phyloP scores from a whole-genome alignment of 2,329 filamentous ascomycete genomes.

The Colletotrichum sp. region DNA sequence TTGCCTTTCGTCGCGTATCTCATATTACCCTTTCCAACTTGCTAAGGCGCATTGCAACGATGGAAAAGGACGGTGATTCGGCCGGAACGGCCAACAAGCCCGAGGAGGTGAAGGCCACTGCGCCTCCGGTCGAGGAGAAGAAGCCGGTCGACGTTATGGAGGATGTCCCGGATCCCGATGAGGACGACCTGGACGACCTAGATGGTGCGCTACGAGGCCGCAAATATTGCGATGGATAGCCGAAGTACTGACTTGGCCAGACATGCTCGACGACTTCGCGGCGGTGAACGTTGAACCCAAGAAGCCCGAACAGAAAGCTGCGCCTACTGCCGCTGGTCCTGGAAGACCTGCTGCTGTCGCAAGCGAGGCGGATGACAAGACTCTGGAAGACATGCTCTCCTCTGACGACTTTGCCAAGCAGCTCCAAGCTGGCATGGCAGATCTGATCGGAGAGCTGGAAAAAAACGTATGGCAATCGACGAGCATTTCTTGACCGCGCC shows the following conservation, averaged over 20 bases:
- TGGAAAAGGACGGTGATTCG: constrained; percentile 15
- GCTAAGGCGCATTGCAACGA: not conserved
- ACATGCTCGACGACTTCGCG: constrained; percentile 92
- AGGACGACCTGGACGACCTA: constrained; percentile 89
- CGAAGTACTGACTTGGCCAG: constrained; percentile 46
- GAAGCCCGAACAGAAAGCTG: constrained; percentile 27
- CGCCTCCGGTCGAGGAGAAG: constrained; percentile 25
- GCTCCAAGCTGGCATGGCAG: constrained; percentile 89
- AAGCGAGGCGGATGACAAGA: constrained; percentile 27
- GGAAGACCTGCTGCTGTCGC: constrained; percentile 26
- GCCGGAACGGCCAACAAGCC: constrained; percentile 6
- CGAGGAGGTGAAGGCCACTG: constrained; percentile 20
- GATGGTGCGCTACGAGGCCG: constrained; percentile 65
- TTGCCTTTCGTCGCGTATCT: not conserved
- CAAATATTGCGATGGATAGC: not conserved
- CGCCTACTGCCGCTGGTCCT: constrained; percentile 23
- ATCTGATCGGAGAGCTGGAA: constrained; percentile 76
- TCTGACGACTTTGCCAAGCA: constrained; percentile 85
- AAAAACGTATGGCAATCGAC: constrained; percentile 29
- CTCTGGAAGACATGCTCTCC: constrained; percentile 51
- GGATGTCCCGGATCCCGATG: constrained; percentile 85
- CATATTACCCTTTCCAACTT: not conserved
- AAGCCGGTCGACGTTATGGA: constrained; percentile 39
- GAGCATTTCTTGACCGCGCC: not conserved
- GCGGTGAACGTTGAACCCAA: constrained; percentile 62